Conservation (phyloP, 805 yeast genomes). For the Metschnikowia henanensis region DNA sequence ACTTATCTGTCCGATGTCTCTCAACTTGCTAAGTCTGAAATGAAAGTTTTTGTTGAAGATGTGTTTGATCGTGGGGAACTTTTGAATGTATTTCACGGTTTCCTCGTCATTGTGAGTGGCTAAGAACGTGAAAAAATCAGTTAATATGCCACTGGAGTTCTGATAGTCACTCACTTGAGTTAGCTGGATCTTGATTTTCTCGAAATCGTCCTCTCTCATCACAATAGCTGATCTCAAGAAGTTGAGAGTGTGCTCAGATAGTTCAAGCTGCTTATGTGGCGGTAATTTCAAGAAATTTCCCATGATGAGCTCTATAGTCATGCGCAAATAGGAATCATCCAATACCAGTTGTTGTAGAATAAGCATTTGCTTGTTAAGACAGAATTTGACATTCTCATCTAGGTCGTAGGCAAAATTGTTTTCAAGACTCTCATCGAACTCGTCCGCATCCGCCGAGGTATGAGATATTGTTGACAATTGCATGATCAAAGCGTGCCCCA, state of each 20-base stretch:
- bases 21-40: slow-evolving; percentile 20
- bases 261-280: slow-evolving; percentile 17
- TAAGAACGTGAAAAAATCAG: slow-evolving; percentile 31
- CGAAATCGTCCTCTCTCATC: slow-evolving; percentile 29
- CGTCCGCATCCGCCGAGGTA: slow-evolving; percentile 10
- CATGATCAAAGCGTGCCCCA: slow-evolving; percentile 29
- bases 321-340: slow-evolving; percentile 31
- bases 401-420: slow-evolving; percentile 13
- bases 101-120: slow-evolving; percentile 40
- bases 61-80: slow-evolving; percentile 29
- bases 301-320: slow-evolving; percentile 32
- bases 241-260: slow-evolving; percentile 32
- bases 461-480: slow-evolving; percentile 26
- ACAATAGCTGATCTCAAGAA: slow-evolving; percentile 36
- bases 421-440: slow-evolving; percentile 13
- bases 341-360: slow-evolving; percentile 33
- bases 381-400: slow-evolving; percentile 25
- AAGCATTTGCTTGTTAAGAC: slow-evolving; percentile 34
- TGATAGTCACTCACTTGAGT: slow-evolving; percentile 20
- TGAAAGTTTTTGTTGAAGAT: slow-evolving; percentile 27
- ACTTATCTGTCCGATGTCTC: slow-evolving; percentile 13
- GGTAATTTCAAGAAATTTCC: slow-evolving; percentile 27
- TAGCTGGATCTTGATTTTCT: slow-evolving; percentile 16
- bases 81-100: slow-evolving; percentile 26
- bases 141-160: slow-evolving; percentile 15